A percentile compares a stretch with the other conserved stretches of the same genome.
Evolutionary conservation across 306 rosid species (phyloP).

Genomic region (Medicago truncatula): MtrunA17r5.0-ANR NC_053048.1:50306501-50307000

Average conservation of each 20-base stretch:
- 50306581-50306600: neutral
- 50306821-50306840: neutral
- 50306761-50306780: constrained; percentile 11
- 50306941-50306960: neutral
- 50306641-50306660: no score
- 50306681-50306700: no score
- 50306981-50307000: neutral
- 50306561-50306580: neutral
- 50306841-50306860: constrained; percentile 10
- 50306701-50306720: no score
- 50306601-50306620: no score
- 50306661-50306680: no score
- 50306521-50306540: neutral
- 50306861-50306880: neutral
- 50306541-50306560: constrained; percentile 1
- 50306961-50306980: neutral
- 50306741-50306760: neutral
- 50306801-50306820: neutral
- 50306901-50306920: neutral
- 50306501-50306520: neutral
- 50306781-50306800: constrained; percentile 6
- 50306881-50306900: neutral
- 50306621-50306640: no score
- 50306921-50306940: neutral
- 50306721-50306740: neutral